Base-by-base conservation (phyloP, 2,329 filamentous ascomycete genomes). In the Fusarium haematococcum region DNA sequence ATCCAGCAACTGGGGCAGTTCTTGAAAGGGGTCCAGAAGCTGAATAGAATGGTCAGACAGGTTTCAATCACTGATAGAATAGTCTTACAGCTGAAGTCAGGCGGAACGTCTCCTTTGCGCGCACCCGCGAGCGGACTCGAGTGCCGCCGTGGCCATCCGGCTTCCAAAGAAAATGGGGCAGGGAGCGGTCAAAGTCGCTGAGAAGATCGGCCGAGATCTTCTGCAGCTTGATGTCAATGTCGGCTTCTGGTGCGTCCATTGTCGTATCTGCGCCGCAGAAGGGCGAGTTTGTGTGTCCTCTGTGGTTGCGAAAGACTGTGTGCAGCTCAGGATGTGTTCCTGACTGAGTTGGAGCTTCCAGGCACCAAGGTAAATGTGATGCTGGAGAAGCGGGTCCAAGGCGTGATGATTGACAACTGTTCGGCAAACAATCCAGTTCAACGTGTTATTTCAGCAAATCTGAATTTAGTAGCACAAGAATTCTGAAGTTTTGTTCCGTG, bases 1-100 rank as follows among this genome's bases (percentile, higher is more conserved):
- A 83, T 99, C 97, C 30, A 99, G 89, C 43, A 98, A 88, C 81
- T 99, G 97, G 20, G 97, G 97, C 75, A 97, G 92, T 86, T 98
- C 95, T 86, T 98, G 96, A 77, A 98, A 99, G 2, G 93, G 91
- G 76, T 98, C 95, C 59, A 99, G 90, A 6, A 89, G 81, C 86
- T 88, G 33, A 3, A 59, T 2, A 39, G 18, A 39, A 58, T 25
- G 6, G 43, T 75, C 4, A 75, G 69, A 14, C 18, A 6, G 14
- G 10, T 9, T 16, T 6, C 4, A 18, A 16, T 13, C 8, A 8
- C 27, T 16, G 13, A 20, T 4, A 1, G 4, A 11, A 11, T 11
- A 27, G 11, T 13, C 77, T 79, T 76, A 90, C 89, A 73, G 84
- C 79, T 20, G 83, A 85, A 20, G 86, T 86, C 43, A 89, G 78